Base-by-base conservation (phyloP, 345 rosid genomes). In the Populus deltoides region DNA sequence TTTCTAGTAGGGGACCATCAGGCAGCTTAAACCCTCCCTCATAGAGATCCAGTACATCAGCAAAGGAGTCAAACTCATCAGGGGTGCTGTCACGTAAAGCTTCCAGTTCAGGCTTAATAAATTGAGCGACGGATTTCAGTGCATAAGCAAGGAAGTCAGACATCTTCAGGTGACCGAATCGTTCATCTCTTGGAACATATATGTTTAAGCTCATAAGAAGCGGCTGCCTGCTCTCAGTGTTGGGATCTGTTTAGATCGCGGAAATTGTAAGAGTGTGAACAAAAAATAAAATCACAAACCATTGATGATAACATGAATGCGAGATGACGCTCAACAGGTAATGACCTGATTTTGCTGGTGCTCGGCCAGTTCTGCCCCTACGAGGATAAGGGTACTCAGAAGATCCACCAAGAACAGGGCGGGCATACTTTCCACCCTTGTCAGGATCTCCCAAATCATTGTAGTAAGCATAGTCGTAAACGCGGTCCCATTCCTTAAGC, bases 351-450 rank as follows among this genome's bases (percentile, higher is more conserved):
- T 81, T 39, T 36, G 80, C 38, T 11, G 82, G 85, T 25, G 83
- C 43, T 59, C 89, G 78, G 72, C 89, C 82, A 7, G 89, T 87
- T 74, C 89, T 87, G 63, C 85, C 87, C 43, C 89, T 81, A 35
- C 89, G 83, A 72, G 89, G 89, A 75, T 85, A 87, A 53, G 89
- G 89, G 36, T 80, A 81, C 33, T 85, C 74, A 18, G 75, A 1
- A 7, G 90, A 86, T 15, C 88, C 90, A 13, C 88, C 90, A 43
- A 87, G 88, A 75, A 84, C 68, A 3, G 88, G 86, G 61, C 88
- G 83, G 41, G 73, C 85, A 74, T 73, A 75, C 25, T 76, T 49
- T 2, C 73, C 43, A 59, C 80, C 86, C 66, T 77, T 78, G 36
- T 84, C 88, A 22, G 88, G 90, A 70, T 86, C 76, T 2, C 87